Evolutionary conservation across 305 asterid species (phyloP).

Genomic region (Withania somnifera): DNA sequence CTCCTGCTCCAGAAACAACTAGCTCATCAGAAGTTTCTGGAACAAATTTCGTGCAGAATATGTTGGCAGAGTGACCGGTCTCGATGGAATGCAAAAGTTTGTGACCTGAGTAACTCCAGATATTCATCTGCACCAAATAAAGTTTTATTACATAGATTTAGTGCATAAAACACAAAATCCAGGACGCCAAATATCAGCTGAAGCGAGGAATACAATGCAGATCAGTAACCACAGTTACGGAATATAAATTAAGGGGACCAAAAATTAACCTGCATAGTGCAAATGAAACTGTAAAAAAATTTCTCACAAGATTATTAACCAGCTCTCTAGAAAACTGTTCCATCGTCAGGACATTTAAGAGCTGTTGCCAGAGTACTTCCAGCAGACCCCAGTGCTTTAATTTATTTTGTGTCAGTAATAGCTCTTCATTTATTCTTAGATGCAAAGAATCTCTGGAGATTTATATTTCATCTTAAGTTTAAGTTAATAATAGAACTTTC

Average conservation of each 20-base stretch:
- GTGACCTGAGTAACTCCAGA: constrained; percentile 72
- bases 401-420: background rate
- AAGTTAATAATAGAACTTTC: background rate
- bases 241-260: background rate
- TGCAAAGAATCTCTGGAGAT: background rate
- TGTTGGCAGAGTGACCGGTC: constrained; percentile 87
- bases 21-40: constrained; percentile 94
- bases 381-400: background rate
- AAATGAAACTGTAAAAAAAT: background rate
- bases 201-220: background rate
- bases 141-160: background rate
- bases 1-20: constrained; percentile 98
- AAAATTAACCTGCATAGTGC: background rate
- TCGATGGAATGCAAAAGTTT: constrained; percentile 80
- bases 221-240: background rate
- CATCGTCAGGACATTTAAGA: background rate
- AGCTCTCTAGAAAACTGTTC: background rate
- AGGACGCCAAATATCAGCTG: background rate
- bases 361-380: background rate
- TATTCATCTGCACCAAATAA: constrained; percentile 65
- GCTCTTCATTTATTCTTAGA: background rate
- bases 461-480: background rate
- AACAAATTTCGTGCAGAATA: constrained; percentile 90
- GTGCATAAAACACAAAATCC: background rate
- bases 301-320: background rate